Conservation (phyloP, 352 stramenopile species). For the Saprolegnia parasitica region DNA sequence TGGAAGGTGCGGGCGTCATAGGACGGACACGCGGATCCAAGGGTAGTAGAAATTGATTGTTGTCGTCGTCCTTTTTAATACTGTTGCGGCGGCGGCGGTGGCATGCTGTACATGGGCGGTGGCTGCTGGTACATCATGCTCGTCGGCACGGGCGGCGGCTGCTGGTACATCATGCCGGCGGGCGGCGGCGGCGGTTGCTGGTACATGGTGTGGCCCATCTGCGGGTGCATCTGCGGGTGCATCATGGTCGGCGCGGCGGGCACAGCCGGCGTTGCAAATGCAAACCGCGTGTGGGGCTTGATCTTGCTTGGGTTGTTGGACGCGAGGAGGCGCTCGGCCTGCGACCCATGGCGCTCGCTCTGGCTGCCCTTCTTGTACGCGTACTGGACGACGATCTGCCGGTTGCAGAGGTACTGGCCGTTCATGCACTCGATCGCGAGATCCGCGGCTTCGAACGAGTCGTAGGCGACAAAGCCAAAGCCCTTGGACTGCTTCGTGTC, state of each 20-base stretch:
- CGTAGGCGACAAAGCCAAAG: conserved; percentile 97
- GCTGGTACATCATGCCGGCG: not conserved
- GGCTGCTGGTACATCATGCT: not conserved
- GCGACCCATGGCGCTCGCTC: conserved; percentile 89
- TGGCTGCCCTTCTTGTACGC: conserved; percentile 97
- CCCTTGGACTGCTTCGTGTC: conserved; percentile 91
- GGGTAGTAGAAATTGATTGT: not conserved
- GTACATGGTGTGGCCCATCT: not conserved
- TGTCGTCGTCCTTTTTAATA: conserved; percentile 12
- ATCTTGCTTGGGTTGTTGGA: conserved; percentile 79
- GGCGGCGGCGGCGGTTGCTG: conserved; percentile 5
- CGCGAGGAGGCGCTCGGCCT: conserved; percentile 82
- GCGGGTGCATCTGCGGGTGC: not conserved
- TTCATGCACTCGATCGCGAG: conserved; percentile 99
- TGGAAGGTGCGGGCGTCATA: not conserved
- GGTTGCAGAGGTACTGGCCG: conserved; percentile 96
- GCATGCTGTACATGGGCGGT: not conserved
- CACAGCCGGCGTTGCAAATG: conserved; percentile 34
- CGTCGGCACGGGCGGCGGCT: not conserved
- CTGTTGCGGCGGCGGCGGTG: conserved; percentile 22
- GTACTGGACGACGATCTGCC: conserved; percentile 98
- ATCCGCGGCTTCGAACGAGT: conserved; percentile 96
- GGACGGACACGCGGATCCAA: not conserved
- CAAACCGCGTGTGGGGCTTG: conserved; percentile 75
- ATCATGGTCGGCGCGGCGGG: conserved; percentile 2